These are phyloP conservation scores for Striga asiatica DNA, from an alignment of 257 asterid genomes.

Conservation along the genomic window DNA sequence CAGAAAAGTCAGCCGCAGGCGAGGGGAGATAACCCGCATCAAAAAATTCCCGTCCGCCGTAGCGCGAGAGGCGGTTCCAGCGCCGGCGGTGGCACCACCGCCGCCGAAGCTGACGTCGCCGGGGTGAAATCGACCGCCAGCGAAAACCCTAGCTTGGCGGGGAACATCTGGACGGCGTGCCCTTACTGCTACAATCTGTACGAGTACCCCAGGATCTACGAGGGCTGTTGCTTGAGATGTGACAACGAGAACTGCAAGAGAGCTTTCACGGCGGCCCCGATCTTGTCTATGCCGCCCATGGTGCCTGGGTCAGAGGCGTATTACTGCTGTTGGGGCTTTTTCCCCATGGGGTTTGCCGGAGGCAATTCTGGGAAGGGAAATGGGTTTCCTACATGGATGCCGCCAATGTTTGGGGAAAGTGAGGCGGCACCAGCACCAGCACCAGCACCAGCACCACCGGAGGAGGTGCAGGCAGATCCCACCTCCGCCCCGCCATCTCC, in stretches of 20 bases:
- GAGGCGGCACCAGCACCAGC: not conserved
- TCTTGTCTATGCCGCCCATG: constrained; percentile 53
- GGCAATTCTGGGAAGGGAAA: constrained; percentile 21
- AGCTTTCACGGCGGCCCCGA: constrained; percentile 60
- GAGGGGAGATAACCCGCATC: constrained; percentile 15
- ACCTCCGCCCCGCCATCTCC: not conserved
- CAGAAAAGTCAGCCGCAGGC: not conserved
- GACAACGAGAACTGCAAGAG: constrained; percentile 58
- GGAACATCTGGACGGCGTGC: constrained; percentile 71
- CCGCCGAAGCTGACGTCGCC: constrained; percentile 12
- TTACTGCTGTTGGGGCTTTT: constrained; percentile 82
- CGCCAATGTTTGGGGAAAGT: constrained; percentile 39
- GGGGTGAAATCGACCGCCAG: constrained; percentile 10
- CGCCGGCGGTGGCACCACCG: not conserved
- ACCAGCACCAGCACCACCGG: not conserved
- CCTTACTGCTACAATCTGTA: constrained; percentile 80
- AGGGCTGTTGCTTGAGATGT: constrained; percentile 69
- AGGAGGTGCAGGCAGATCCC: not conserved
- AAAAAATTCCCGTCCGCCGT: constrained; percentile 66
- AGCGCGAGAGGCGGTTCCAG: constrained; percentile 21
- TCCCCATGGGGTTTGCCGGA: constrained; percentile 62
- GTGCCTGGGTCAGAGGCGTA: constrained; percentile 82
- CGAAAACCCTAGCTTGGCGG: not conserved
- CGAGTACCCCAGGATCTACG: constrained; percentile 54
- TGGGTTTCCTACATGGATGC: constrained; percentile 76